Evolutionary conservation across 352 stramenopile genomes (phyloP), one percentile per base, ranked within the genome.

Genomic region (Halophytophthora polymorphica): DNA sequence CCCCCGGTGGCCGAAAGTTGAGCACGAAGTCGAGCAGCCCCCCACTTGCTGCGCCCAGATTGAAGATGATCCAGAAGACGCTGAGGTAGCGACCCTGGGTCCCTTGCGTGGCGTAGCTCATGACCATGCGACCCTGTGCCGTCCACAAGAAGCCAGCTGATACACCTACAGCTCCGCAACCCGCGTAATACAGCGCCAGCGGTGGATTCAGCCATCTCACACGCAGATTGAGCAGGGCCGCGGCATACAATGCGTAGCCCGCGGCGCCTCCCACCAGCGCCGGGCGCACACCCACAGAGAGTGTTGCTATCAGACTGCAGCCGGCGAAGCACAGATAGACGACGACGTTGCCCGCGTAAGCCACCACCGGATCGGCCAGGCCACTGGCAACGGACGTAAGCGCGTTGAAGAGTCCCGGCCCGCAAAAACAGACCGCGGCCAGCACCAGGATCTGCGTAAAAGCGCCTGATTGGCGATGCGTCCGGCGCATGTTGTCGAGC

Each of bases 21-120:
- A 77, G 73, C 7, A 64, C 33, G 39, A 91, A 93, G 28, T 61
- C 71, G 14, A 93, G 45, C 11, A 81, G 29, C 4, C 86, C 83
- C n/a, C 86, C 86, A 2, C 67, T 53, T 2, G 83, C 61, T 2
- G 72, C 73, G 10, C 71, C 80, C 23, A 87, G 64, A 56, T 96
- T 90, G 61, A 96, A 96, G 38, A 94, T 75, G 40, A 77, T 56
- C 86, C 83, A 94, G 57, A 96, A 94, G 8, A 69, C 45, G 15
- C 68, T 68, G 50, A 95, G 66, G 38, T 85, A 78, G 28, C 35
- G 49, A 8, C 85, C 83, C 41, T 71, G 74, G 44, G 54, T 80
- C 41, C 51, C 46, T 7, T 41, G 39, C 7, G 58, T 75, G 28
- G 77, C 36, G 66, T 90, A 88, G 40, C 64, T 63, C 54, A 93